These are phyloP conservation scores for Scheffersomyces stipitis DNA, from an alignment of 805 yeast genomes.

Conservation along the genomic window DNA sequence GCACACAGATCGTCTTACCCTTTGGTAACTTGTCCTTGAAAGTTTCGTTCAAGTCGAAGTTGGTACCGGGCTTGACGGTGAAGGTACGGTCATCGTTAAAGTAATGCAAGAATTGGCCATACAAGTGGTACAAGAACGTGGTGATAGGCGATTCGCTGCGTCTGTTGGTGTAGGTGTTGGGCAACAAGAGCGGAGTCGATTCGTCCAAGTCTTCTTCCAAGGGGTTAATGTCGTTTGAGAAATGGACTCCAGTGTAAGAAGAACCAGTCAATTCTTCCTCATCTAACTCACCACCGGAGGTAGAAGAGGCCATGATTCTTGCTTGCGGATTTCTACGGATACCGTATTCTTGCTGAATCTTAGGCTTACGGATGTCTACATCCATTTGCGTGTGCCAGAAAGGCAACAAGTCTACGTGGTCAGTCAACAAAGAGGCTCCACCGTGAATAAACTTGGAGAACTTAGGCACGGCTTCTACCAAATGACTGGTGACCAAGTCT, in stretches of 20 bases:
- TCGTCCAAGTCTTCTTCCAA: conserved; percentile 53
- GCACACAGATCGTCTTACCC: conserved; percentile 87
- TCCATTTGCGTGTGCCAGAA: conserved; percentile 98
- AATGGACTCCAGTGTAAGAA: conserved; percentile 36
- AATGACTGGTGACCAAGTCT: conserved; percentile 84
- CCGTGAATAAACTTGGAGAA: conserved; percentile 98
- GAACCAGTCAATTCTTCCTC: conserved; percentile 64
- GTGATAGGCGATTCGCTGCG: conserved; percentile 29
- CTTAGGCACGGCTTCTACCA: conserved; percentile 98
- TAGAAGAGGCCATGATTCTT: conserved; percentile 26
- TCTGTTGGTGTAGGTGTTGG: conserved; percentile 30
- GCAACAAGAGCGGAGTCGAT: conserved; percentile 41
- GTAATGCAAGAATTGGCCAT: conserved; percentile 38
- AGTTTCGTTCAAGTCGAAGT: conserved; percentile 42
- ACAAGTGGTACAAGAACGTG: conserved; percentile 30
- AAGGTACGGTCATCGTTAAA: conserved; percentile 48
- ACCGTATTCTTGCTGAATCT: conserved; percentile 56
- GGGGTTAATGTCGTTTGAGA: conserved; percentile 46
- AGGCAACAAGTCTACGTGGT: conserved; percentile 80
- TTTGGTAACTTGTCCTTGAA: conserved; percentile 70
- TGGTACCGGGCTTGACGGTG: conserved; percentile 44
- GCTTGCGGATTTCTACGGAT: conserved; percentile 50
- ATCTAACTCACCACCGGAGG: conserved; percentile 61
- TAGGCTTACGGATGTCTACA: conserved; percentile 90
- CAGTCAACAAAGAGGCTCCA: conserved; percentile 86